Conservation (phyloP, 306 rosid species). For the Boehmeria nivea region DNA sequence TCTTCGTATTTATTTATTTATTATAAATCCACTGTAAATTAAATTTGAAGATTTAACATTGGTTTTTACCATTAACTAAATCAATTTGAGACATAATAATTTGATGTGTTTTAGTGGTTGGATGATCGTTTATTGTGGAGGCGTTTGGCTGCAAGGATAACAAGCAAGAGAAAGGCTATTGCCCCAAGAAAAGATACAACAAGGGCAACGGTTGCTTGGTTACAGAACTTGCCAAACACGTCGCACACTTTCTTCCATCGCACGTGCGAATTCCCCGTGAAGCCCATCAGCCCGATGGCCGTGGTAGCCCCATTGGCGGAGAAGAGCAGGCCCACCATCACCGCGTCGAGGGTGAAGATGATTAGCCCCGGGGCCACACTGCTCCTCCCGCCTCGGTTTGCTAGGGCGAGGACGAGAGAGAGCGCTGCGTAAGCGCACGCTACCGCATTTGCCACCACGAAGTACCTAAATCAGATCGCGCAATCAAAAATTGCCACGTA, state of each 20-base stretch:
- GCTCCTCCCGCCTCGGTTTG: slow-evolving; percentile 28
- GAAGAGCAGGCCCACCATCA: slow-evolving; percentile 65
- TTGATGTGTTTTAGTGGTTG: not conserved
- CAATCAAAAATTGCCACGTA: no score
- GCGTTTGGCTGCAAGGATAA: slow-evolving; percentile 25
- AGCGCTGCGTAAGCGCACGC: slow-evolving; percentile 54
- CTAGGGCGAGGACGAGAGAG: slow-evolving; percentile 25
- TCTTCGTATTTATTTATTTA: no score
- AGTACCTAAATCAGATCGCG: slow-evolving; percentile 32
- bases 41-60: no score
- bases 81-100: no score
- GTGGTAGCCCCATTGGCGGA: slow-evolving; percentile 56
- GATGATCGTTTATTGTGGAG: slow-evolving; percentile 13
- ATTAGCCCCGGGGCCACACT: slow-evolving; percentile 1
- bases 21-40: no score
- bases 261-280: slow-evolving; percentile 66
- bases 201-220: slow-evolving; percentile 34
- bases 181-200: slow-evolving; percentile 44
- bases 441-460: slow-evolving; percentile 51
- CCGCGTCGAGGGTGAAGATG: slow-evolving; percentile 34
- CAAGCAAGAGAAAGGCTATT: slow-evolving; percentile 36
- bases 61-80: no score
- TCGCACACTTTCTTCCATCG: slow-evolving; percentile 73
- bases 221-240: slow-evolving; percentile 51
- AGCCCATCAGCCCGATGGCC: slow-evolving; percentile 50